These are phyloP conservation scores for Leccinum incarnatum DNA, from an alignment of 768 basidiomycete genomes.

Conservation along the genomic window DNA sequence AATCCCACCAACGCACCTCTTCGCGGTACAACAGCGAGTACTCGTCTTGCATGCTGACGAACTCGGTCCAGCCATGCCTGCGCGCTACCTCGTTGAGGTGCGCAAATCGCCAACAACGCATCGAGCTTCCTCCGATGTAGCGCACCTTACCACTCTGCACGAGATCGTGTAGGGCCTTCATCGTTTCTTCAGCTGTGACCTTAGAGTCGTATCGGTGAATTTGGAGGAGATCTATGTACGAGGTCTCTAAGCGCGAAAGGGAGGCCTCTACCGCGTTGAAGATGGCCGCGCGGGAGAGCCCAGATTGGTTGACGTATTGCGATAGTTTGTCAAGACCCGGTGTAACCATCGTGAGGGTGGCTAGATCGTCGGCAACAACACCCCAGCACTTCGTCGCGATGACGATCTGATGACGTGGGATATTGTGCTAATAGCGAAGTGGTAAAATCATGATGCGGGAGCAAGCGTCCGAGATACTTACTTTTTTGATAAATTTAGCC, in stretches of 20 bases:
- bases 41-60: constrained; percentile 35
- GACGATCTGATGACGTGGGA: constrained; percentile 33
- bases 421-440: constrained; percentile 21
- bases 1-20: constrained; percentile 33
- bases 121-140: constrained; percentile 49
- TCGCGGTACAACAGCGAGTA: constrained; percentile 48
- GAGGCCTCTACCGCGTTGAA: constrained; percentile 39
- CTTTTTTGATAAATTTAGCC: constrained; percentile 38
- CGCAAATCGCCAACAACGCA: constrained; percentile 46
- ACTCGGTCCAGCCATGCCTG: constrained; percentile 48
- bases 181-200: constrained; percentile 42
- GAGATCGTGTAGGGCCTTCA: constrained; percentile 51
- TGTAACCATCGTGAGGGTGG: not conserved
- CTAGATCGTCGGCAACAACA: constrained; percentile 10
- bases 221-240: constrained; percentile 43
- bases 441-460: not conserved
- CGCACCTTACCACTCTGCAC: constrained; percentile 47
- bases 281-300: constrained; percentile 36
- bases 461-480: not conserved
- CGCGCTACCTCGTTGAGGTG: constrained; percentile 44
- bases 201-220: constrained; percentile 41
- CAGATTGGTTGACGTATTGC: constrained; percentile 32
- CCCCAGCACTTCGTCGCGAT: constrained; percentile 30
- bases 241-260: constrained; percentile 35
- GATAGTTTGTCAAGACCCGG: constrained; percentile 4